Evolutionary conservation across 169 alveolate genomes (phyloP), one percentile per base, ranked within the genome.

Genomic region (Eimeria maxima): DNA sequence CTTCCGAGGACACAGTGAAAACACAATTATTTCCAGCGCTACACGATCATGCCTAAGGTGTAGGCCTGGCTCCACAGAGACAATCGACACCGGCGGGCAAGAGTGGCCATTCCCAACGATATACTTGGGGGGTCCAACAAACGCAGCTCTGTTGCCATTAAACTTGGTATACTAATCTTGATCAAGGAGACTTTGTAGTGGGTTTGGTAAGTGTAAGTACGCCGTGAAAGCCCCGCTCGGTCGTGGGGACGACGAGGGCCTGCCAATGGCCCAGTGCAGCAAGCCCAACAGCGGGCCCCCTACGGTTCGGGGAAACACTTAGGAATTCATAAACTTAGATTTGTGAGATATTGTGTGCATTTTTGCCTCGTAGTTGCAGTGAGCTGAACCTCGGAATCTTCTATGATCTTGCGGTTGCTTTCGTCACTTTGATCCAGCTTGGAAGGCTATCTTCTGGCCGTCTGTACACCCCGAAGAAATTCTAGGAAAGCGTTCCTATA

Each of bases 201-300:
- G 76, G 42, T 27, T 14, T 60, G 44, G 20, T 22, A 5, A 11
- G 22, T 71, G 53, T 29, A 24, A 2, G 53, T 71, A 29, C 44
- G 11, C 81, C 4, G n/a, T 42, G 84, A 53, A 14, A 74, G 84
- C 84, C 84, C 84, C 84, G 24, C 84, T 74, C 14, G 16, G 50
- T 57, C 84, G 84, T 74, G 84, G 84, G 84, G 84, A 1, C 60
- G 60, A 42, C 11, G 74, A 65, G 42, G 33, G 74, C 76, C 76
- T 67, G 44, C 76, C 76, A 67, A 45, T 67, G 76, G 76, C 76
- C 44, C 76, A 67, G 42, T 67, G 76, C 38, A 6, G 76, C 76
- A 24, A 4, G 44, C 44, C 10, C 33, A n/a, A 5, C 76, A 13
- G 76, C 13, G 27, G 44, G 44, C 44, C 44, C 44, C 27, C 27